A percentile compares a stretch with the other conserved stretches of the same genome.
Evolutionary conservation across 176 grass and related monocot genomes (phyloP).

Genomic region (Ensete glaucum): DNA sequence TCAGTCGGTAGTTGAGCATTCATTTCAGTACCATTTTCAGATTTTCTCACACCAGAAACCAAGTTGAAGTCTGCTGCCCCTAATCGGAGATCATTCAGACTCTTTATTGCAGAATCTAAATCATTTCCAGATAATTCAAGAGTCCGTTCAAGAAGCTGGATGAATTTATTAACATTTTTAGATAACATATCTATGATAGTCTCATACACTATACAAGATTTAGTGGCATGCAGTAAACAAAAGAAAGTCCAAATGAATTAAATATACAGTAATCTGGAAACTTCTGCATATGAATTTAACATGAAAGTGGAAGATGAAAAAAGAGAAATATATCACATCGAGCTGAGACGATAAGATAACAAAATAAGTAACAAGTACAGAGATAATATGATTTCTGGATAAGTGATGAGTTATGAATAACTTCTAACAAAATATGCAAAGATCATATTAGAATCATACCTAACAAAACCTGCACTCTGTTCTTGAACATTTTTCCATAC

Average conservation of each 20-base stretch:
- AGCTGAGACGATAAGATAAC: neutral
- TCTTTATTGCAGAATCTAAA: slow-evolving; percentile 49
- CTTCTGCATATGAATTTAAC: neutral
- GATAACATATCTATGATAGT: neutral
- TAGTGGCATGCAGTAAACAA: neutral
- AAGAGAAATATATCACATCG: neutral
- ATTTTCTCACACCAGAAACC: slow-evolving; percentile 2
- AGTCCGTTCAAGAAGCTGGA: slow-evolving; percentile 43
- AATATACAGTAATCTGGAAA: neutral
- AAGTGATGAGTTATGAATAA: neutral
- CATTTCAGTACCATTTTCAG: slow-evolving; percentile 3
- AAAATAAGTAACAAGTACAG: neutral
- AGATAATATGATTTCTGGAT: neutral
- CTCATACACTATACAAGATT: neutral
- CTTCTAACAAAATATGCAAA: neutral
- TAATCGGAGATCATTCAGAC: slow-evolving; percentile 26
- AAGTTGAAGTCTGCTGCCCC: slow-evolving; percentile 17
- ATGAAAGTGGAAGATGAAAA: neutral
- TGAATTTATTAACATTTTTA: slow-evolving; percentile 8
- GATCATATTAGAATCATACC: neutral
- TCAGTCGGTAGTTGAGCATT: slow-evolving; percentile 5
- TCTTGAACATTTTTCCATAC: neutral
- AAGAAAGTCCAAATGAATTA: neutral
- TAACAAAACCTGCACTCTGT: neutral
- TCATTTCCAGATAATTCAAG: slow-evolving; percentile 44